Base-by-base conservation (phyloP, 192 early-diverging fungal genomes). In the Coemansia biformis region DNA sequence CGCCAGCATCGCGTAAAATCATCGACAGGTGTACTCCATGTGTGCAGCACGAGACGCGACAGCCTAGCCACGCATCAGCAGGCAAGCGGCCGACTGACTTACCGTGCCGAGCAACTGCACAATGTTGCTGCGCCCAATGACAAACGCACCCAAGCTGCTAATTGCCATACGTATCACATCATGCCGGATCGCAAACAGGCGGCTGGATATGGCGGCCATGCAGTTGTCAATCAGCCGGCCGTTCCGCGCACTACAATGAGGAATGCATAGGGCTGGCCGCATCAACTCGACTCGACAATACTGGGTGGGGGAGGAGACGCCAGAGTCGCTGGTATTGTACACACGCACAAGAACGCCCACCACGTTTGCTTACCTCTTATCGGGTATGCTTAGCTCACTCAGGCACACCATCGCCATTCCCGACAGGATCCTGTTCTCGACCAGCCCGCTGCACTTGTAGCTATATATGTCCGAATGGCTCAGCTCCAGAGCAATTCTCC, bases 341-440 rank as follows among this genome's bases (percentile, higher is more conserved):
- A n/a, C n/a, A n/a, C n/a, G n/a, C n/a, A n/a, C n/a, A n/a, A n/a
- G n/a, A n/a, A n/a, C n/a, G n/a, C n/a, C n/a, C n/a, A n/a, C n/a
- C n/a, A 6, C 24, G 24, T 26, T 5, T 26, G 41, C 62, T 19
- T 70, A 61, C 69, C 52, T 34, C 37, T 65, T 73, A 41, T 72
- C 38, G 1, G 46, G 30, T 10, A 73, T 56, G n/a, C 35, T 40
- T n/a, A 73, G 39, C 37, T 73, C 69, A 10, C 41, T 54, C 28
- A 57, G 44, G 22, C 69, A 64, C 30, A 73, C 13, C 7, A 55
- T 19, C 6, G 49, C 15, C 32, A 73, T 23, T 8, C 69, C 69
- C 1, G 57, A 55, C 19, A 72, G 18, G n/a, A 46, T 16, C 2
- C 38, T 29, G 12, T 57, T 23, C n/a, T 72, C 68, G 1, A 60